Conservation (phyloP, 495 filamentous ascomycete species). For the Penicillium verhagenii region DNA sequence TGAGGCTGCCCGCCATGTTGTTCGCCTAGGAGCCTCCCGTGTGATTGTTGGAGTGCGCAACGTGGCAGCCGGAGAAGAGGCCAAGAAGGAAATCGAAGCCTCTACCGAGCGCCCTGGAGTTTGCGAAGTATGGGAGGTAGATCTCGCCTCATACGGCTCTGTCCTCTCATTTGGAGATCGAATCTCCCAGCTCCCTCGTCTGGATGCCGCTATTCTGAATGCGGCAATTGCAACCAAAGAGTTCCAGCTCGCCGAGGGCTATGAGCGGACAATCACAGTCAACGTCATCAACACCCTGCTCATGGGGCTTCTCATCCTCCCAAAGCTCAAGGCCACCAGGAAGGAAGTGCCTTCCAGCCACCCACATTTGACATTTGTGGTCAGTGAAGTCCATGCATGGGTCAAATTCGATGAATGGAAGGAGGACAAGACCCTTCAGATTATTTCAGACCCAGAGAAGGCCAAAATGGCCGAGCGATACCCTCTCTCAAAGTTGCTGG, state of each 20-base stretch:
- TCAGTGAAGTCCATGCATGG: conserved; percentile 40
- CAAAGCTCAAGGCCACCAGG: conserved; percentile 36
- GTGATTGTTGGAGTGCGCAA: conserved; percentile 58
- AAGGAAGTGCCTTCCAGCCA: conserved; percentile 10
- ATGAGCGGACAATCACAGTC: conserved; percentile 51
- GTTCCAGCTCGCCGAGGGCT: conserved; percentile 34
- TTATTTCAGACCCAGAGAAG: conserved; percentile 29
- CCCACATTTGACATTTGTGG: conserved; percentile 35
- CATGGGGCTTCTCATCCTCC: conserved; percentile 44
- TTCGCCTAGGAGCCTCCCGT: conserved; percentile 40
- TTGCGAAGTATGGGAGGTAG: conserved; percentile 56
- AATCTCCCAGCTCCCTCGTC: conserved; percentile 28
- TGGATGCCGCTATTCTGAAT: conserved; percentile 48
- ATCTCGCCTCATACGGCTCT: conserved; percentile 42
- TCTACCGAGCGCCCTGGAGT: conserved; percentile 31
- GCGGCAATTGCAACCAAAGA: conserved; percentile 36
- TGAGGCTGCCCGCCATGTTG: conserved; percentile 47
- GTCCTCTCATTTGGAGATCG: conserved; percentile 41
- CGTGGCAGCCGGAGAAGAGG: conserved; percentile 42
- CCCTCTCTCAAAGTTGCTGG: conserved; percentile 52
- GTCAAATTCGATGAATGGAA: conserved; percentile 32
- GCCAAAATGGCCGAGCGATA: conserved; percentile 40
- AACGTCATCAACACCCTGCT: conserved; percentile 54
- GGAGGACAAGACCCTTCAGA: conserved; percentile 28
- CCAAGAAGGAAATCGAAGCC: conserved; percentile 31